Percentiles rank a stretch among this genome's conserved stretches.
phyloP scores from a whole-genome alignment of 768 basidiomycete species.

The Mycena floridula region DNA sequence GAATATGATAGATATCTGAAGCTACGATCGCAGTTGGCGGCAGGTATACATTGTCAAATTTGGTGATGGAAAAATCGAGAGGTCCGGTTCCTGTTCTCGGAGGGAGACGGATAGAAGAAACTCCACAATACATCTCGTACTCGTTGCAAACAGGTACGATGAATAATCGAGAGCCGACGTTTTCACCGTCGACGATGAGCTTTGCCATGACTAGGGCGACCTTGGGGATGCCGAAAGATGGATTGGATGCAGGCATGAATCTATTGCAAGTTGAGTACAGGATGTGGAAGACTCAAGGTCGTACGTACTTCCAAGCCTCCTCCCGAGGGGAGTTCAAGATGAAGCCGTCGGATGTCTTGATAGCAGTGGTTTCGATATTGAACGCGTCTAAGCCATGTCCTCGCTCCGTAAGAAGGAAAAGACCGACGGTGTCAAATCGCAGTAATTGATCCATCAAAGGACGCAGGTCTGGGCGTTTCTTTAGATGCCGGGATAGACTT shows the following conservation, averaged over 20 bases:
- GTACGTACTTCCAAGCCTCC: conserved; percentile 51
- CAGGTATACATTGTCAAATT: conserved; percentile 46
- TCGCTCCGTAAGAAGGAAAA: conserved; percentile 48
- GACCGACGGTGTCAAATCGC: conserved; percentile 45
- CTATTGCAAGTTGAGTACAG: conserved; percentile 21
- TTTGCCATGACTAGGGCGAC: conserved; percentile 53
- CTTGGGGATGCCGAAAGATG: conserved; percentile 46
- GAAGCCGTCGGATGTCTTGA: conserved; percentile 41
- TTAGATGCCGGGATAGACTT: conserved; percentile 44
- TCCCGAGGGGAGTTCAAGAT: conserved; percentile 50
- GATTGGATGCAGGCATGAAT: conserved; percentile 56
- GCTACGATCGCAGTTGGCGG: conserved; percentile 44
- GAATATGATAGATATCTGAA: conserved; percentile 34
- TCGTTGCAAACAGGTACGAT: conserved; percentile 50
- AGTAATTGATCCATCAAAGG: conserved; percentile 44
- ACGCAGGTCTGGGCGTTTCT: conserved; percentile 40
- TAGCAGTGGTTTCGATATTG: conserved; percentile 59
- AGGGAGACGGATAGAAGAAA: conserved; percentile 43
- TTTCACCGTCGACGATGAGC: conserved; percentile 42
- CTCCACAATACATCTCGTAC: conserved; percentile 46
- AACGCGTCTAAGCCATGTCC: conserved; percentile 58
- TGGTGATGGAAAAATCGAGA: conserved; percentile 52
- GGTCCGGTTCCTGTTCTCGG: conserved; percentile 47
- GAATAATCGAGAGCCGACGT: conserved; percentile 48
- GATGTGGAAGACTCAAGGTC: neutral